phyloP scores from a whole-genome alignment of 2,329 filamentous ascomycete genomes.

The Hypoxylon sp. region DNA sequence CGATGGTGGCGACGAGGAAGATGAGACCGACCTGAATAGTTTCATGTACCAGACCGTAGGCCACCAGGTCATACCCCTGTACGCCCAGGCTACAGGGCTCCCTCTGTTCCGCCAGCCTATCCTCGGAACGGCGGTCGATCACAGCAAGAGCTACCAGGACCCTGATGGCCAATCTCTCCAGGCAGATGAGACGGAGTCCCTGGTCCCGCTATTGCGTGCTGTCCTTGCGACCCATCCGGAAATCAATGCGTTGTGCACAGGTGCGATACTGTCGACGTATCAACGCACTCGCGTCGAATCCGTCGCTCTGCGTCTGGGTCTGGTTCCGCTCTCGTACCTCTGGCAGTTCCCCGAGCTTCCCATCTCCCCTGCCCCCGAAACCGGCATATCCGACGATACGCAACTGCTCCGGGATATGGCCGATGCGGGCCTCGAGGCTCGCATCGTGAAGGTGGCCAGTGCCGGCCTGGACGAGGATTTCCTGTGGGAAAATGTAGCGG shows the following conservation, averaged over 20 bases:
- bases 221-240: constrained; percentile 76
- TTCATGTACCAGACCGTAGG: constrained; percentile 99
- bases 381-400: constrained; percentile 50
- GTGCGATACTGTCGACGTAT: constrained; percentile 93
- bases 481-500: constrained; percentile 81
- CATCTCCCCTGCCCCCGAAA: neutral
- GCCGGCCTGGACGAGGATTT: constrained; percentile 83
- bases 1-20: constrained; percentile 49
- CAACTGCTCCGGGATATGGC: constrained; percentile 84
- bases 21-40: constrained; percentile 81
- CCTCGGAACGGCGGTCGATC: constrained; percentile 73
- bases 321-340: constrained; percentile 84
- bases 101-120: constrained; percentile 87
- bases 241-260: constrained; percentile 86
- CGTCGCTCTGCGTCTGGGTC: constrained; percentile 82
- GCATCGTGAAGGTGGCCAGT: constrained; percentile 94
- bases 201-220: constrained; percentile 75
- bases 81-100: constrained; percentile 78
- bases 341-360: constrained; percentile 86
- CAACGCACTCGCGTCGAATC: constrained; percentile 96
- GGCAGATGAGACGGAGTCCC: constrained; percentile 88
- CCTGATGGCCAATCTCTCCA: constrained; percentile 31
- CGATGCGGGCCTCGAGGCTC: constrained; percentile 78
- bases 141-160: constrained; percentile 72
- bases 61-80: constrained; percentile 85